phyloP scores from a whole-genome alignment of 345 rosid genomes.

The Punica granatum region DNA sequence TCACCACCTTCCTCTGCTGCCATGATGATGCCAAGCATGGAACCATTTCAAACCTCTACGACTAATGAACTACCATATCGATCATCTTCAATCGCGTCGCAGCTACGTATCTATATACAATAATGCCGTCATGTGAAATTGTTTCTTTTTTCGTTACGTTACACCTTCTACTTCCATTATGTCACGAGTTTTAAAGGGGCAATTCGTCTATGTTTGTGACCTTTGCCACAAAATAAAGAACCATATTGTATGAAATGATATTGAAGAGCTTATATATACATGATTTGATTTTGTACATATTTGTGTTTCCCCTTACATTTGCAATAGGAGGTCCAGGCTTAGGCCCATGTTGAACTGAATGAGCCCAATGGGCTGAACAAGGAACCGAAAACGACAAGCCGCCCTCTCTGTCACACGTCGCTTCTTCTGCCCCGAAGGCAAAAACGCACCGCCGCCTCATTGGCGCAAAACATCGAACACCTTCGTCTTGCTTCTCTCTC shows the following conservation, averaged over 20 bases:
- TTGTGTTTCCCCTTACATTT: too few species aligned
- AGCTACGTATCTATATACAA: not conserved
- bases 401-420: not conserved
- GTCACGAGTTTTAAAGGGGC: not conserved
- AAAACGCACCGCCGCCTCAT: not conserved
- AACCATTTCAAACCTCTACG: not conserved
- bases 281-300: too few species aligned
- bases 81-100: too few species aligned
- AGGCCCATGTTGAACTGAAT: not conserved
- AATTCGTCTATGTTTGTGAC: not conserved
- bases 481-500: not conserved
- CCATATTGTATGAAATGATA: not conserved
- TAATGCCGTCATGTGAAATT: not conserved
- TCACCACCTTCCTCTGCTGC: slow-evolving; percentile 64
- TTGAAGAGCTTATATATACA: not conserved
- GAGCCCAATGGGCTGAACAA: not conserved
- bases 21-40: slow-evolving; percentile 38
- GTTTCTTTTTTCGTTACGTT: not conserved
- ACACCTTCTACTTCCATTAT: not conserved
- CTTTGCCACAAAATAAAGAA: slow-evolving; percentile 2
- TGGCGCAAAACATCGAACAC: slow-evolving; percentile 5
- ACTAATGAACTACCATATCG: not conserved
- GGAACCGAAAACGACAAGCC: not conserved
- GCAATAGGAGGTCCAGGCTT: too few species aligned
- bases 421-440: not conserved